Base-by-base conservation (phyloP, 768 basidiomycete genomes). In the Rhodosporidiobolus sp. region DNA sequence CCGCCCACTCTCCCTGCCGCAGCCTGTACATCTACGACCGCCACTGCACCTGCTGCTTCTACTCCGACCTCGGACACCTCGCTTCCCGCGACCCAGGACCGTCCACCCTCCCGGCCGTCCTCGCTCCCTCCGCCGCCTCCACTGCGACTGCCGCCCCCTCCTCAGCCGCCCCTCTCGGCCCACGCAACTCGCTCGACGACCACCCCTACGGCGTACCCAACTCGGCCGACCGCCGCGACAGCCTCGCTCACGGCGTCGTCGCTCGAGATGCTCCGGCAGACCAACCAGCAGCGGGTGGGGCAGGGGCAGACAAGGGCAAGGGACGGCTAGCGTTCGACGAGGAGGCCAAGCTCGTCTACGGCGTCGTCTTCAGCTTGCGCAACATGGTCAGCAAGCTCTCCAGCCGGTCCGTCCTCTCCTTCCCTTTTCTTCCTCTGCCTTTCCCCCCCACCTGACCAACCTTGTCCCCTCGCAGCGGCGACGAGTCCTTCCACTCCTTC, bases 341-440 rank as follows among this genome's bases (percentile, higher is more conserved):
- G 81, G 95, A 99, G 81, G 89, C 89, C 1, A 99, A 99, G 80
- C 86, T 99, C 72, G 94, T 99, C 0, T 99, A 98, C 80, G 96
- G 96, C 67, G 91, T 99, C 65, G 85, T 98, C 22, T 84, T 97
- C 54, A 94, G 92, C 12, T 80, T 99, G 77, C 83, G 92, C 65
- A 94, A 92, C 81, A 95, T 98, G 94, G 84, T 95, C 79, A 95
- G 88, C 84, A 98, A 96, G 81, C 82, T 99, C 17, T 90, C 94
- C 20, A 88, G 90, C 76, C 86, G 88, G 95, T 94, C 75, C 50
- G 46, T 58, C 28, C 24, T 30, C 50, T 4, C 10, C 43, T 28
- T 59, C 53, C 6, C 38, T 24, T 7, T 26, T 32, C 43, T 10
- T 14, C 53, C 65, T 55, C 20, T n/a, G 20, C 9, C 14, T 26